These are phyloP conservation scores for Cinnamomum chago DNA, from an alignment of 164 flowering plant genomes.

Conservation along the genomic window DNA sequence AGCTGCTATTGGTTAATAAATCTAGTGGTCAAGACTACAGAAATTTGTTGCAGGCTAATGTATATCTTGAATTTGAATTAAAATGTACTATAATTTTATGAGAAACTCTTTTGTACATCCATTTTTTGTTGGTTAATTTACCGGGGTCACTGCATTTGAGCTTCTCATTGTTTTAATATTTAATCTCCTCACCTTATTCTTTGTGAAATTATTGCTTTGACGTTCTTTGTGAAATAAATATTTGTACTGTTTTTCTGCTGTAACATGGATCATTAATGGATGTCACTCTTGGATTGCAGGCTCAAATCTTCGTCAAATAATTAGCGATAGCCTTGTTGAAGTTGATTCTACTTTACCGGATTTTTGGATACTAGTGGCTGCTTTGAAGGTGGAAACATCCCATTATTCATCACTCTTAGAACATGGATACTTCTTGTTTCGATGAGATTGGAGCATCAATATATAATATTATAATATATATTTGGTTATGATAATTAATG, in stretches of 20 bases:
- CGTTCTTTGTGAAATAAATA: background rate
- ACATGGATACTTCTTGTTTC: too few species aligned
- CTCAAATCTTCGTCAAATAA: constrained; percentile 49
- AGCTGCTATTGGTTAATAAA: too few species aligned
- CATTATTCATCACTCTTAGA: background rate
- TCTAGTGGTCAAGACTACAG: too few species aligned
- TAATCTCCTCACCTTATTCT: background rate
- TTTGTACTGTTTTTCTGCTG: background rate
- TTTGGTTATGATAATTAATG: too few species aligned
- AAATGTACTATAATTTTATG: too few species aligned
- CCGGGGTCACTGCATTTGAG: background rate
- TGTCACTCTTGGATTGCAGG: constrained; percentile 31
- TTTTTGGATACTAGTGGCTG: constrained; percentile 98
- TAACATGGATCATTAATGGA: too few species aligned
- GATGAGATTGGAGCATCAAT: too few species aligned
- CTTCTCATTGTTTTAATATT: background rate
- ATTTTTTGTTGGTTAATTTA: too few species aligned
- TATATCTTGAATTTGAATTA: too few species aligned
- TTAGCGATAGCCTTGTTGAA: constrained; percentile 66
- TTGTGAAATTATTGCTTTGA: background rate
- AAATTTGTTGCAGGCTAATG: too few species aligned
- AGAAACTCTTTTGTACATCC: too few species aligned
- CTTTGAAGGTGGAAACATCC: constrained; percentile 67
- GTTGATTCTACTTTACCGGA: constrained; percentile 73
- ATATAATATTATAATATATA: too few species aligned